Base-by-base conservation (phyloP, 306 rosid species). In the Rubus idaeus region DNA sequence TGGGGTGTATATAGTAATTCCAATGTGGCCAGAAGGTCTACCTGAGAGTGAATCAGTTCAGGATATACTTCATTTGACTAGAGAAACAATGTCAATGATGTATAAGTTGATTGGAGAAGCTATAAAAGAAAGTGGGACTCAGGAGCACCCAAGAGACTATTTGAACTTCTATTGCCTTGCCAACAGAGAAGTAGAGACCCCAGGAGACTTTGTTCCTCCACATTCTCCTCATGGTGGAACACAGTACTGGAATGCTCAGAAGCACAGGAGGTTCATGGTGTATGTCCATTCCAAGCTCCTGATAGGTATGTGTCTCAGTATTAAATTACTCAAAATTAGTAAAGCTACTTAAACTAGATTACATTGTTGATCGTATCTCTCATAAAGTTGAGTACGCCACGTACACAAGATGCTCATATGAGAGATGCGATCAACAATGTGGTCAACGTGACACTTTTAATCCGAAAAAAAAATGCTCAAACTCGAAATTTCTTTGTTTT, bases 1-100 rank as follows among this genome's bases (percentile, higher is more conserved):
- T 78, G 86, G 92, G 46, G 99, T 84, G 78, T 95, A 95, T 39
- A 80, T 95, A 60, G 90, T 95, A 40, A 92, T 95, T 16, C 99
- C 99, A 42, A 92, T 95, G 99, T 95, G 99, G 97, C 99, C 99
- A 11, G 97, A 95, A 87, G 99, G 99, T 37, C 78, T 73, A 16
- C 90, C 97, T 39, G 96, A 90, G 75, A 87, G 97, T 81, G 99
- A 95, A 35, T 65, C 92, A 12, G 99, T 95, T 73, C 87, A 83
- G 74, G 99, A 92, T 57, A 90, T 95, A 77, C 76, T 92, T 84
- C 87, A 92, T 72, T 90, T 97, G 97, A 92, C 92, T 0, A 89
- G 97, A 77, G 88, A 91, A 81, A 95, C 97, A 21, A 90, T 92
- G 90, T 18, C 68, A 77, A 95, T 95, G 97, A 95, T 95, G 99